Evolutionary conservation across 1,139 yeast species (phyloP).

Genomic region (Scheffersomyces lignicola): DNA sequence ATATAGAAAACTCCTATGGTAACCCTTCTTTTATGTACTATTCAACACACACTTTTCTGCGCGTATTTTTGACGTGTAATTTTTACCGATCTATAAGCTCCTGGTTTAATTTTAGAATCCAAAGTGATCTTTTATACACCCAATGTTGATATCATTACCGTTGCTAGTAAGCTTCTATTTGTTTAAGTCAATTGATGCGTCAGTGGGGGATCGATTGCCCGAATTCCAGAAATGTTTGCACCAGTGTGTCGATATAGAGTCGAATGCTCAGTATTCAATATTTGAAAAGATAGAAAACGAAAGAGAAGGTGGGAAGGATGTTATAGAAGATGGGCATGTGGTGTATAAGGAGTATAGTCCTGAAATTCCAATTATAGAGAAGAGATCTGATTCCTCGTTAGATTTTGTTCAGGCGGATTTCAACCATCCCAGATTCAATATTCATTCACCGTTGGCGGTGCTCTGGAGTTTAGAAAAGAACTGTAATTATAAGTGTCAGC

Average conservation of each 20-base stretch:
- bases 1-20: too few species aligned
- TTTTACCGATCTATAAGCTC: too few species aligned
- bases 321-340: constrained; percentile 2
- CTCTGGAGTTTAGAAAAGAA: constrained; percentile 42
- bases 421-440: constrained; percentile 1
- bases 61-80: too few species aligned
- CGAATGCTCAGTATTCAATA: constrained; percentile 1
- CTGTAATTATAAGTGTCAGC: constrained; percentile 46
- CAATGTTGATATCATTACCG: too few species aligned
- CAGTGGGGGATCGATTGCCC: constrained; percentile 32
- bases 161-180: too few species aligned
- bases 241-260: constrained; percentile 12
- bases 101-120: too few species aligned
- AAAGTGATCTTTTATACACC: too few species aligned
- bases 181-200: constrained; percentile 13
- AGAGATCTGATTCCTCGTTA: not conserved
- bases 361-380: not conserved
- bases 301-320: constrained; percentile 4
- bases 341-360: not conserved
- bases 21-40: too few species aligned
- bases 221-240: constrained; percentile 25
- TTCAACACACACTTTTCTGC: too few species aligned
- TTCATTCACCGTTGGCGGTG: constrained; percentile 11
- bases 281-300: constrained; percentile 9
- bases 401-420: constrained; percentile 4